Base-by-base conservation (phyloP, 2,329 filamentous ascomycete genomes). In the Acrodontium crateriforme region DNA sequence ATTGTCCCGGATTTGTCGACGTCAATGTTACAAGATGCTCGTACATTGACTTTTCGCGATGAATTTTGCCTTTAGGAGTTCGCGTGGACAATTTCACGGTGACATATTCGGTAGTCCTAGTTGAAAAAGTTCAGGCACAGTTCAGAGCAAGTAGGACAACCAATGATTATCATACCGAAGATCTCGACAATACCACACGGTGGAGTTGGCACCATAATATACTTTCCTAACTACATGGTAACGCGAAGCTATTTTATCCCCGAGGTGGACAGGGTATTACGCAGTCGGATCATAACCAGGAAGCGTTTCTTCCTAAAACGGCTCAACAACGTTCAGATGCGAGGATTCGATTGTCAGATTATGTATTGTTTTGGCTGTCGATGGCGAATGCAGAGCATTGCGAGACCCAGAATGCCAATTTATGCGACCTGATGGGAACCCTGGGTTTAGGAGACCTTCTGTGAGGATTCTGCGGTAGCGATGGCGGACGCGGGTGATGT, bases 171-270 rank as follows among this genome's bases (percentile, higher is more conserved):
- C 13, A 12, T 27, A 36, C 33, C 24, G 27, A n/a, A 56, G 47
- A 45, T 59, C 52, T 24, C 40, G 46, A 26, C 47, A 50, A 2
- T 60, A 44, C 57, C 57, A 60, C 4, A 56, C 50, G 1, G 56
- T 59, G 5, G 55, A 55, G 28, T 34, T 44, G 5, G 39, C 40
- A n/a, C 56, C 56, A 32, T 53, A 56, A 25, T 56, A 57, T 6
- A 60, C 45, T 36, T 62, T 61, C 25, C 47, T 46, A 6, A 59
- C 40, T 18, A 56, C 41, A 23, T 54, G 45, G 32, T 56, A 59
- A 10, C 39, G 46, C 5, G 21, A 24, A 3, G 44, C 18, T 24
- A 55, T 29, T 1, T 49, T 28, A 12, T 54, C 31, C 4, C 54
- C 52, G 3, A 55, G 49, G 4, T 30, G 31, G 29, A 55, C 44